Evolutionary conservation across 257 asterid genomes (phyloP).

Genomic region (Plantago ovata): DNA sequence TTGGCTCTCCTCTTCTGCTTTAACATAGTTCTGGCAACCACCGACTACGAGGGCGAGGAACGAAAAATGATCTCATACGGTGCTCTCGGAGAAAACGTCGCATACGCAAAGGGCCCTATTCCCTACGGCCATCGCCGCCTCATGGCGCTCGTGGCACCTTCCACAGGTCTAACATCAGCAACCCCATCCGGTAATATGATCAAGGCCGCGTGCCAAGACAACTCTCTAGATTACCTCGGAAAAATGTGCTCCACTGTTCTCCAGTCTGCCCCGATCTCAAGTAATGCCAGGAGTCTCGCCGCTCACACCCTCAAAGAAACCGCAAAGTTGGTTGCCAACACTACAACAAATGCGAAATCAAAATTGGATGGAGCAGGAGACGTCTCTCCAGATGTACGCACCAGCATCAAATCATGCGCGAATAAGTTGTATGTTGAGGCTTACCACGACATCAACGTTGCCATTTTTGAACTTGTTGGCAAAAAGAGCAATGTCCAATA

Average conservation of each 20-base stretch:
- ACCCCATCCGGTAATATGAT: background rate
- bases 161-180: background rate
- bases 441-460: background rate
- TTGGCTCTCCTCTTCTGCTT: slow-evolving; percentile 3
- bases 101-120: background rate
- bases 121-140: background rate
- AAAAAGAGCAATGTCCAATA: background rate
- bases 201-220: slow-evolving; percentile 2
- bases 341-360: background rate
- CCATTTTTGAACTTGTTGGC: background rate
- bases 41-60: background rate
- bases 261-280: background rate
- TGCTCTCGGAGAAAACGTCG: background rate
- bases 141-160: background rate
- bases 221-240: slow-evolving; percentile 5
- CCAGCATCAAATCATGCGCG: background rate
- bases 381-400: background rate
- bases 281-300: background rate
- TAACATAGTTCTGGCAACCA: background rate
- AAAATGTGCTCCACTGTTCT: background rate
- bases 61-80: background rate
- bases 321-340: background rate
- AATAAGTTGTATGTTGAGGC: background rate
- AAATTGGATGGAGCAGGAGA: background rate
- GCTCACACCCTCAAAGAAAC: background rate